Percentiles rank a stretch among this genome's conserved stretches.
phyloP scores from a whole-genome alignment of 176 grass and related monocot species.

The Miscanthus lutarioriparius region DNA sequence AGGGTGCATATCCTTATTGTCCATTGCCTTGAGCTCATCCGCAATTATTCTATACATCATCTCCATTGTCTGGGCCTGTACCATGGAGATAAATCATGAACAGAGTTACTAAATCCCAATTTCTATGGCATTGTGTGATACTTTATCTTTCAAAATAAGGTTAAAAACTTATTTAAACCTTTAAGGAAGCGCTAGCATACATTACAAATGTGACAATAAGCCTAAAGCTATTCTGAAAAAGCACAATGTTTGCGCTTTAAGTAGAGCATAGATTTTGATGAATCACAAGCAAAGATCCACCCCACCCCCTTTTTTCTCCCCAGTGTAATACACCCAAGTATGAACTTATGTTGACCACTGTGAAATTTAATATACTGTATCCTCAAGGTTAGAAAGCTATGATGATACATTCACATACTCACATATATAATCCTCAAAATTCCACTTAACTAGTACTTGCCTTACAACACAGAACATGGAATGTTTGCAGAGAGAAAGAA shows the following conservation, averaged over 20 bases:
- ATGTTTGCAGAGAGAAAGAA: not conserved
- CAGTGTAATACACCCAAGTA: not conserved
- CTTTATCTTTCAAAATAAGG: not conserved
- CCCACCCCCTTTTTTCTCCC: not conserved
- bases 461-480: constrained; percentile 13
- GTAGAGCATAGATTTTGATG: not conserved
- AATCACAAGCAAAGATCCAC: not conserved
- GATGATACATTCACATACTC: not conserved
- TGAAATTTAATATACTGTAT: not conserved
- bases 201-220: not conserved
- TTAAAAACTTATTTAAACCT: constrained; percentile 21
- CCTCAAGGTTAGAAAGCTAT: not conserved
- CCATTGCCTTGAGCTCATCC: constrained; percentile 76
- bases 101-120: not conserved
- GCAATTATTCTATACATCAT: constrained; percentile 96
- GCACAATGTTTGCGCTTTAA: not conserved
- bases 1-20: constrained; percentile 57
- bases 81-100: constrained; percentile 33
- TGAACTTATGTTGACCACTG: not conserved
- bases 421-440: not conserved
- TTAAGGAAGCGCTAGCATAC: not conserved
- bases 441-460: not conserved
- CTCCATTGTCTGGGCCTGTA: constrained; percentile 87
- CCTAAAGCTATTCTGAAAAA: not conserved
- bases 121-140: not conserved